These are phyloP conservation scores for Kodamaea arcana DNA, from an alignment of 1,139 yeast genomes.

Conservation along the genomic window DNA sequence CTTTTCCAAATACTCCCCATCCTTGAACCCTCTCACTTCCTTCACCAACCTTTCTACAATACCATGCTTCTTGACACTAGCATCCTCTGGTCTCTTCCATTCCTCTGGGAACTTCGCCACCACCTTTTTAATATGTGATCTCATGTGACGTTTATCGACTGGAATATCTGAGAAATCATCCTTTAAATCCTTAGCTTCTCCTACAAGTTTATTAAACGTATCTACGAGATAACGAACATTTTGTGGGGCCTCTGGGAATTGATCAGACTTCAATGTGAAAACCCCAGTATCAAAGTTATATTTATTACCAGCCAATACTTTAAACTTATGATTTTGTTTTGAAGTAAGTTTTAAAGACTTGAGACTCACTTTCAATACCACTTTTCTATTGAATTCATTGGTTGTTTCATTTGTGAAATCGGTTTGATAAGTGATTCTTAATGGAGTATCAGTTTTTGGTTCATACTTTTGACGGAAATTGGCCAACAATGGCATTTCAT, in stretches of 20 bases:
- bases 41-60: slow-evolving; percentile 34
- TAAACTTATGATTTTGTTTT: slow-evolving; percentile 65
- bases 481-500: slow-evolving; percentile 81
- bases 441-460: slow-evolving; percentile 49
- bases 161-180: slow-evolving; percentile 76
- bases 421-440: slow-evolving; percentile 66
- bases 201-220: slow-evolving; percentile 55
- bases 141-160: slow-evolving; percentile 69
- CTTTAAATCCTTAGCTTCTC: slow-evolving; percentile 59
- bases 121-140: slow-evolving; percentile 40
- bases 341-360: slow-evolving; percentile 50
- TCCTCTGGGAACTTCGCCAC: slow-evolving; percentile 59
- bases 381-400: slow-evolving; percentile 69
- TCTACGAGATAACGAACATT: slow-evolving; percentile 74
- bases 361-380: slow-evolving; percentile 54
- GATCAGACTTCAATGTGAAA: slow-evolving; percentile 59
- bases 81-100: slow-evolving; percentile 80
- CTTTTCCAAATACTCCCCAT: slow-evolving; percentile 26
- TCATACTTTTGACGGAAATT: slow-evolving; percentile 65
- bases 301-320: slow-evolving; percentile 74
- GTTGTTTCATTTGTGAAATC: slow-evolving; percentile 63
- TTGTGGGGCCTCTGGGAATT: slow-evolving; percentile 75
- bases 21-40: slow-evolving; percentile 31
- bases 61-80: slow-evolving; percentile 40
- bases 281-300: slow-evolving; percentile 59